phyloP scores from a whole-genome alignment of 2,329 filamentous ascomycete species.

The Pyrenochaeta sp. region DNA sequence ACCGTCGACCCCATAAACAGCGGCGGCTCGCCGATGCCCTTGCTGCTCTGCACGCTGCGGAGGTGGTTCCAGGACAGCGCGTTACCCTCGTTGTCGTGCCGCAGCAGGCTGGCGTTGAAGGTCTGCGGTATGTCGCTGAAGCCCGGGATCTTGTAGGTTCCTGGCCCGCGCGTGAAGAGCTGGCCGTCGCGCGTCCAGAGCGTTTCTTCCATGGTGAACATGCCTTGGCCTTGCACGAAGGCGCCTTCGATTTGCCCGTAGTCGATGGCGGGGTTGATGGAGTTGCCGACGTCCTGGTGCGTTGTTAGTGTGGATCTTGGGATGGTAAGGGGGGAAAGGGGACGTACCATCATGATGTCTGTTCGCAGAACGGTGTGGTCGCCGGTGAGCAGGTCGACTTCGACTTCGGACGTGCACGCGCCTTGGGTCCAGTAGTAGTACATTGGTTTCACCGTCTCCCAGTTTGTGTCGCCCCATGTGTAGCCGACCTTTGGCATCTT shows the following conservation, averaged over 20 bases:
- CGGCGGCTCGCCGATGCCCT: conserved; percentile 77
- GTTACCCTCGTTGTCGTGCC: conserved; percentile 62
- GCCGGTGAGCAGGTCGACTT: conserved; percentile 89
- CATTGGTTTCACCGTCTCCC: conserved; percentile 65
- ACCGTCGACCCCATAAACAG: conserved; percentile 82
- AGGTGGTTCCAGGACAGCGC: conserved; percentile 79
- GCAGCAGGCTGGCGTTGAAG: conserved; percentile 82
- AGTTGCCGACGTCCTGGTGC: conserved; percentile 75
- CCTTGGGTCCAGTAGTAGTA: conserved; percentile 96
- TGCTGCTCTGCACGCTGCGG: conserved; percentile 80
- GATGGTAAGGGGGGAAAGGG: neutral
- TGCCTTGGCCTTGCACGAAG: conserved; percentile 78
- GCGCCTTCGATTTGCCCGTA: conserved; percentile 85
- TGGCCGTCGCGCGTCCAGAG: conserved; percentile 72
- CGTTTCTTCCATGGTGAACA: conserved; percentile 79
- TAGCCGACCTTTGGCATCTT: conserved; percentile 97
- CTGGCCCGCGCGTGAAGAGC: conserved; percentile 68
- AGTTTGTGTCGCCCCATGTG: conserved; percentile 69
- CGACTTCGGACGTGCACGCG: conserved; percentile 85
- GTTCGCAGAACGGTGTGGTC: conserved; percentile 88
- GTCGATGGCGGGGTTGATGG: conserved; percentile 79
- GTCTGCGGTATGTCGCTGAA: conserved; percentile 86
- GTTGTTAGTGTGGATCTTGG: conserved; percentile 6
- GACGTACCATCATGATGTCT: conserved; percentile 82
- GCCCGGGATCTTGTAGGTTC: conserved; percentile 85